Conservation (phyloP, 2,329 filamentous ascomycete genomes). For the Ascochyta viciae-villosae region DNA sequence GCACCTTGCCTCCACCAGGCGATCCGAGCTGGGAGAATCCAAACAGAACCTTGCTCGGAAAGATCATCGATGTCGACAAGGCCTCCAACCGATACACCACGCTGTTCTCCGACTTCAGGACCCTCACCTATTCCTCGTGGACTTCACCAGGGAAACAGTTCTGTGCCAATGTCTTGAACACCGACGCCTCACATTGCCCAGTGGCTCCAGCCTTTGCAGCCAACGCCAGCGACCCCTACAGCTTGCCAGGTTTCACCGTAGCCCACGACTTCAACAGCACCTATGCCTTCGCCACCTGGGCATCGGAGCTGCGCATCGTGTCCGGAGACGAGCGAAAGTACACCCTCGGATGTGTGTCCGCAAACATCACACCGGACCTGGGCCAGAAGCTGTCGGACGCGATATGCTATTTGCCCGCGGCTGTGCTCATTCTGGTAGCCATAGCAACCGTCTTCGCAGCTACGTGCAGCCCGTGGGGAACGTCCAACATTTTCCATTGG, state of each 20-base stretch:
- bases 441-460: slow-evolving; percentile 83
- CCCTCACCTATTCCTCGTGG: slow-evolving; percentile 79
- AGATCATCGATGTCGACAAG: slow-evolving; percentile 73
- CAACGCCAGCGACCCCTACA: slow-evolving; percentile 59
- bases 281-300: slow-evolving; percentile 86
- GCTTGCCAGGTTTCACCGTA: slow-evolving; percentile 75
- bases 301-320: slow-evolving; percentile 74
- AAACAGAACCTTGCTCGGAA: slow-evolving; percentile 68
- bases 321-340: slow-evolving; percentile 72
- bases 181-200: slow-evolving; percentile 67
- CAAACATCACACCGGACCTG: slow-evolving; percentile 84
- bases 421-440: slow-evolving; percentile 80
- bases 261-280: slow-evolving; percentile 77
- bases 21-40: slow-evolving; percentile 66
- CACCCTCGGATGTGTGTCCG: slow-evolving; percentile 78
- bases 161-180: slow-evolving; percentile 64
- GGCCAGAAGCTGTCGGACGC: slow-evolving; percentile 72
- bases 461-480: slow-evolving; percentile 93
- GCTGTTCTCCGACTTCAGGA: slow-evolving; percentile 72
- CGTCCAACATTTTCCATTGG: slow-evolving; percentile 89
- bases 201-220: slow-evolving; percentile 74
- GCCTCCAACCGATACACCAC: slow-evolving; percentile 72
- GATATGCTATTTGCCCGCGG: slow-evolving; percentile 77
- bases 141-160: slow-evolving; percentile 62
- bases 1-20: slow-evolving; percentile 65